Evolutionary conservation across 176 grass and related monocot genomes (phyloP), one percentile per base, ranked within the genome.

Genomic region (Bromus sterilis): DNA sequence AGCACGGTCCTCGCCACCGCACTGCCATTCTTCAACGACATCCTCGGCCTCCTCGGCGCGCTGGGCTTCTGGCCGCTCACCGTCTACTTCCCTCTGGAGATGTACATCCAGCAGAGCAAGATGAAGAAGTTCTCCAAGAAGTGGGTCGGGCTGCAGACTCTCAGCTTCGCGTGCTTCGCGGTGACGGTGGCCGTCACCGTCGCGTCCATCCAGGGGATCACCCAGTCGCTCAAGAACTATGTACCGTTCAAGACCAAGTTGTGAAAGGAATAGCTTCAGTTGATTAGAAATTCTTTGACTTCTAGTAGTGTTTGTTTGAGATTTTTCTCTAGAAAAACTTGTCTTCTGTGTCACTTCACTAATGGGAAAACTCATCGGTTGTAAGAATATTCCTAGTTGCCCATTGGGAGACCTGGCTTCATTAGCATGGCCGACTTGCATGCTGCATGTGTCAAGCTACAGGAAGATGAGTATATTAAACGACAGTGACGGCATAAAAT

Each of bases 21-120:
- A 3, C 55, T 93, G 87, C 87, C 91, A 0, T 93, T 93, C 80
- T 93, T 89, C 91, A 93, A 93, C 31, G 91, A 93, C 30, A 73
- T 93, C 16, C 82, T 93, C 26, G 91, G 91, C 0, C 62, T 97
- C 28, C 88, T 93, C 0, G 94, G 94, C 7, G 86, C 90, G 3
- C 60, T 92, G 0, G 83, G 83, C 0, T 92, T 92, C 83, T 92
- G 90, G 86, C 90, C 86, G 2, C 90, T 92, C 80, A 92, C 90
- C 42, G 83, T 92, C n/a, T 92, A 86, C 79, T 92, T 89, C 79
- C 90, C 90, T 11, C 90, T 96, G 18, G 94, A 97, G 74, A 97
- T 97, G 91, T 93, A 93, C 83, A 89, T 89, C 53, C 40, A 57
- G 28, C 77, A 61, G 42, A 72, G 61, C 39, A 9, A 66, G 0